These are phyloP conservation scores for Amaranthus cruentus DNA, from an alignment of 148 eudicot species.

Conservation along the genomic window DNA sequence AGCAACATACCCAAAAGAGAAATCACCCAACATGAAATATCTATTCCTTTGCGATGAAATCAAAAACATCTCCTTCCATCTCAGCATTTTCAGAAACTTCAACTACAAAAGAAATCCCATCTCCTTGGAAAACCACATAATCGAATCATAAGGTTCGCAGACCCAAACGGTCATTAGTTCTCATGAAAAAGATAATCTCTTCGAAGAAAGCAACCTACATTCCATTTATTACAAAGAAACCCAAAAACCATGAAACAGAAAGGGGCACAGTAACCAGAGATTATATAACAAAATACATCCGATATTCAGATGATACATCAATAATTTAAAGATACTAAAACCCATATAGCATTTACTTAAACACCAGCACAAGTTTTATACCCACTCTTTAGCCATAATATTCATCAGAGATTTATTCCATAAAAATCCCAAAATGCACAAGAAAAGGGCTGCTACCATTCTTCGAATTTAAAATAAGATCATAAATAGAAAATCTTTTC, in stretches of 20 bases:
- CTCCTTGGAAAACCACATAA: slow-evolving; percentile 16
- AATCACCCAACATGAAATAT: too few species aligned
- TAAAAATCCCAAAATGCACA: slow-evolving; percentile 23
- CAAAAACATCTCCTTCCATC: not conserved
- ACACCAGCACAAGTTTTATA: slow-evolving; percentile 16
- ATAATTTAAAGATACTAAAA: slow-evolving; percentile 16
- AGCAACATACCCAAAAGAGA: too few species aligned
- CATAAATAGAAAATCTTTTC: slow-evolving; percentile 20
- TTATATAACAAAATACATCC: slow-evolving; percentile 21
- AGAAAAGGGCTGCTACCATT: slow-evolving; percentile 12
- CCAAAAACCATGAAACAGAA: slow-evolving; percentile 13
- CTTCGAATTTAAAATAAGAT: slow-evolving; percentile 4
- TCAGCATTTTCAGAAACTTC: slow-evolving; percentile 2
- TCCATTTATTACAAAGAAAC: slow-evolving; percentile 10
- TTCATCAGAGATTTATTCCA: slow-evolving; percentile 15
- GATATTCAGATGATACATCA: slow-evolving; percentile 16
- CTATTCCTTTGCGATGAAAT: not conserved
- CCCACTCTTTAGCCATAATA: slow-evolving; percentile 25
- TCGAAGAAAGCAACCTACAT: slow-evolving; percentile 11
- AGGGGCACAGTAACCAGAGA: slow-evolving; percentile 15
- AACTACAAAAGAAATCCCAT: slow-evolving; percentile 1
- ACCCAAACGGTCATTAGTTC: slow-evolving; percentile 17
- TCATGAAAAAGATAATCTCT: slow-evolving; percentile 12
- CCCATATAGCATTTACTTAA: slow-evolving; percentile 22
- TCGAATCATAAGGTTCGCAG: slow-evolving; percentile 7